phyloP scores from a whole-genome alignment of 345 rosid species.

The Trapa incisa region DNA sequence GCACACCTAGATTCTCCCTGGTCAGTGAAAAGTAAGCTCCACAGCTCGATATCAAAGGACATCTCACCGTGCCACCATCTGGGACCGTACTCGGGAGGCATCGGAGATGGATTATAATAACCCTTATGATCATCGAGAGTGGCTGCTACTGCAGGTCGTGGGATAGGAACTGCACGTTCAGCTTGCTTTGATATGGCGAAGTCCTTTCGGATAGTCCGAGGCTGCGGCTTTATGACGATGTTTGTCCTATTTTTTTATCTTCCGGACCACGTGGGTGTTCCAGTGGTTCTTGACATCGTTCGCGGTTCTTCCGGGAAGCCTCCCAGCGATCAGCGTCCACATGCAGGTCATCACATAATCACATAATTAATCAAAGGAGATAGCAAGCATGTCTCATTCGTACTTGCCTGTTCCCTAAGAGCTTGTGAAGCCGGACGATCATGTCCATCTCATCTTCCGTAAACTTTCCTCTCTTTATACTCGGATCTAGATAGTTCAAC shows the following conservation, averaged over 20 bases:
- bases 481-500: constrained; percentile 49
- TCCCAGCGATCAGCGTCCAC: not conserved
- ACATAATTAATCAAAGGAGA: not conserved
- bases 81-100: not conserved
- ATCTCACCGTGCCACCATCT: not conserved
- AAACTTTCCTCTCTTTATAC: constrained; percentile 39
- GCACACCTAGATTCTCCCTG: not conserved
- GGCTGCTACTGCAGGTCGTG: not conserved
- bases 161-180: not conserved
- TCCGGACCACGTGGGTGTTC: not conserved
- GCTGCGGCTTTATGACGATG: not conserved
- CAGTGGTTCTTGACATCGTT: constrained; percentile 1
- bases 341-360: no score
- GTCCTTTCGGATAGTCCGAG: not conserved
- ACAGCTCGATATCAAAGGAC: not conserved
- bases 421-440: constrained; percentile 42
- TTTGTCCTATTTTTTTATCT: not conserved
- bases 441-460: constrained; percentile 48
- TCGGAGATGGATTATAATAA: not conserved
- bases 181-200: not conserved
- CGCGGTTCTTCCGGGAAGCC: not conserved
- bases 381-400: not conserved
- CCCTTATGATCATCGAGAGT: not conserved
- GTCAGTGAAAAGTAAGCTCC: not conserved
- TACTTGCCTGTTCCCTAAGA: constrained; percentile 43